These are phyloP conservation scores for Nitzschia sp. DNA, from an alignment of 108 stramenopile species.

Conservation along the genomic window DNA sequence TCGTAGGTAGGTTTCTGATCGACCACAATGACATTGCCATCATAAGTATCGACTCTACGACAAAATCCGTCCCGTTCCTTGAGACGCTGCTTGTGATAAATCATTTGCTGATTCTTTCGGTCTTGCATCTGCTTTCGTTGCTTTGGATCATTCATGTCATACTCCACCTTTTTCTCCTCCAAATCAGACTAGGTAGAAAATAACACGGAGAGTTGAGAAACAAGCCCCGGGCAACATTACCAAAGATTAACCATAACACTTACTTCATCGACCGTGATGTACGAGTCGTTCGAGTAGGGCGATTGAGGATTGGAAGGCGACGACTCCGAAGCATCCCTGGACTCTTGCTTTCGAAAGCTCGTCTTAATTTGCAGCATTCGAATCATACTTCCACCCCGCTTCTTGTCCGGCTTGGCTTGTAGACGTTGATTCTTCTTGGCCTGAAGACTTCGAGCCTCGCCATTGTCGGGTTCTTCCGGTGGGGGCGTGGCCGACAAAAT, in stretches of 20 bases:
- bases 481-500: neutral
- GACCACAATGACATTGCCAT: constrained; percentile 77
- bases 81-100: constrained; percentile 40
- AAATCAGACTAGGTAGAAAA: constrained; percentile 17
- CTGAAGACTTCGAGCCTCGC: neutral
- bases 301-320: constrained; percentile 20
- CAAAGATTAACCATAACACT: constrained; percentile 13
- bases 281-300: constrained; percentile 23
- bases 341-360: constrained; percentile 11
- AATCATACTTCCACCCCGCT: neutral
- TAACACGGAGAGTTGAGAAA: no score
- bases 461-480: constrained; percentile 17
- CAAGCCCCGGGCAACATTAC: neutral
- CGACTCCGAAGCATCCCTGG: constrained; percentile 18
- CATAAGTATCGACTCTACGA: constrained; percentile 75
- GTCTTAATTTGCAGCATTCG: constrained; percentile 4
- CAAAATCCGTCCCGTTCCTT: constrained; percentile 78
- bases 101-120: constrained; percentile 17
- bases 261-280: constrained; percentile 31
- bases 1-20: constrained; percentile 74
- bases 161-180: constrained; percentile 19
- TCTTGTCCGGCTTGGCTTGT: neutral
- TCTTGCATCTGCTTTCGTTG: constrained; percentile 16
- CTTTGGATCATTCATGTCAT: constrained; percentile 24
- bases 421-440: neutral